phyloP scores from a whole-genome alignment of 106 monocot genomes.

The Dendrobium nobile region DNA sequence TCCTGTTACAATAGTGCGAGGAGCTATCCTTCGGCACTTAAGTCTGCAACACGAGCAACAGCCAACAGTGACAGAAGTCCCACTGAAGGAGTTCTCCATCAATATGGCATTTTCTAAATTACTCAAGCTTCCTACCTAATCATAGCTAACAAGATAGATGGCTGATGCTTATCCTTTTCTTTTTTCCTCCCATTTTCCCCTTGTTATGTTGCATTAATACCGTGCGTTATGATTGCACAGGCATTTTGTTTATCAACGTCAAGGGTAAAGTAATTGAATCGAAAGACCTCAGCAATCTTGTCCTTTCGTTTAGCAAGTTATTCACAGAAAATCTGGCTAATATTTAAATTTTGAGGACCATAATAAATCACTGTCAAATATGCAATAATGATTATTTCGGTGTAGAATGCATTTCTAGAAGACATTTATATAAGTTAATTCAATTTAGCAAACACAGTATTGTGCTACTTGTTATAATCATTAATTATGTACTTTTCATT shows the following conservation, averaged over 20 bases:
- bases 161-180: neutral
- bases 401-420: too few species aligned
- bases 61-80: neutral
- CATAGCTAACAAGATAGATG: neutral
- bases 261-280: neutral
- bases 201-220: neutral
- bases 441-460: neutral
- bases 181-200: too few species aligned
- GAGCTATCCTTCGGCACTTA: too few species aligned
- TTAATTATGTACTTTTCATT: neutral
- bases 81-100: too few species aligned
- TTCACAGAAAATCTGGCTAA: neutral
- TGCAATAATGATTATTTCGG: neutral
- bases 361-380: neutral
- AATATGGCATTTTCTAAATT: too few species aligned
- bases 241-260: neutral
- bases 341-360: neutral
- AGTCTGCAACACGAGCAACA: neutral
- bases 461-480: neutral
- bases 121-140: too few species aligned
- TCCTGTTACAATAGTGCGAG: too few species aligned
- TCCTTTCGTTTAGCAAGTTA: neutral
- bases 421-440: too few species aligned
- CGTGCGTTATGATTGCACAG: neutral
- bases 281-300: neutral